A percentile compares a stretch with the other conserved stretches of the same genome.
Evolutionary conservation across 2,329 filamentous ascomycete genomes (phyloP).

Genomic region (Ophiostoma australiae): DNA sequence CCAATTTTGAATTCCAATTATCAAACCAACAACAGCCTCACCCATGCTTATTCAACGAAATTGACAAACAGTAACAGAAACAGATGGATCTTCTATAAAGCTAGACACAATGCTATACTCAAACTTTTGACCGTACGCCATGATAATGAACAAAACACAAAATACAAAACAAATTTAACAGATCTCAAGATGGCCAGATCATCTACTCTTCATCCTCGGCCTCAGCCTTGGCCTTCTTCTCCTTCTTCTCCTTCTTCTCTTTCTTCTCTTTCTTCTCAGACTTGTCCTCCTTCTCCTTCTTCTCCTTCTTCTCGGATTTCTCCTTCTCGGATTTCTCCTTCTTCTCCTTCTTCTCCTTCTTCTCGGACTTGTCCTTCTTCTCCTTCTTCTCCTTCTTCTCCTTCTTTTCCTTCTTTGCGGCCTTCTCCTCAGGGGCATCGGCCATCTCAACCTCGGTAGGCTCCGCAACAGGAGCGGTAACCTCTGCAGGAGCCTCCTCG

Average conservation of each 20-base stretch:
- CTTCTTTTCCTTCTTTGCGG: background rate
- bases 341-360: constrained; percentile 19
- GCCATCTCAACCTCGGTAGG: background rate
- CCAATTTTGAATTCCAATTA: too few relatives aligned
- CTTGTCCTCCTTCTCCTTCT: constrained; percentile 15
- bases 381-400: constrained; percentile 6
- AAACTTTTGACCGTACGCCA: background rate
- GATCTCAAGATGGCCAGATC: background rate
- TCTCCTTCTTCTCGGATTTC: constrained; percentile 7
- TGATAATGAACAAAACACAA: background rate
- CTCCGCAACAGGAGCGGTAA: background rate
- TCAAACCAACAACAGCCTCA: background rate
- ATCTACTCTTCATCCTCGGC: constrained; percentile 3
- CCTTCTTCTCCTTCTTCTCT: constrained; percentile 5
- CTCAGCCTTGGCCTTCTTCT: background rate
- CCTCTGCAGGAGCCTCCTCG: background rate
- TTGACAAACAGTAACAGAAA: background rate
- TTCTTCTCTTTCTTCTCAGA: constrained; percentile 15
- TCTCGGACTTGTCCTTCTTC: constrained; percentile 6
- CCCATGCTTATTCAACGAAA: background rate
- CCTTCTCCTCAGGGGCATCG: background rate
- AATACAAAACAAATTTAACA: background rate
- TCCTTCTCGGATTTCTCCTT: constrained; percentile 20
- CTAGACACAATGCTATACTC: constrained; percentile 8
- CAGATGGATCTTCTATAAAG: background rate